Evolutionary conservation across 176 grass and related monocot species (phyloP).

Genomic region (Pontederia paniculata): DNA sequence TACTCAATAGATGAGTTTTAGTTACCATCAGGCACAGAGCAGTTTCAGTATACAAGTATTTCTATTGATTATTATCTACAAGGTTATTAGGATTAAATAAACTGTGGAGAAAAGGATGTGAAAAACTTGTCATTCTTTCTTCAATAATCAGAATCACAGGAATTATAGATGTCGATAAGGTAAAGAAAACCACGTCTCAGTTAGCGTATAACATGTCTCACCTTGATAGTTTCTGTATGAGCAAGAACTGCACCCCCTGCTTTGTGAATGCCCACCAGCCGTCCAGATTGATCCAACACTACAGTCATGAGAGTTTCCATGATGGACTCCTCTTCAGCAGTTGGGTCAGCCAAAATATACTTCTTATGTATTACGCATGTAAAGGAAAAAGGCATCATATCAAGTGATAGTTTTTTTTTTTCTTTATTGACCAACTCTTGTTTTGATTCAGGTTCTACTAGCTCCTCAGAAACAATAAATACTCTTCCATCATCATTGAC

Average conservation of each 20-base stretch:
- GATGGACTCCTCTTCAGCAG: conserved; percentile 76
- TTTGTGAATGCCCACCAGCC: conserved; percentile 63
- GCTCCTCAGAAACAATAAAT: conserved; percentile 46
- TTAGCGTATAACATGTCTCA: conserved; percentile 4
- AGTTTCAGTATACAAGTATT: no score
- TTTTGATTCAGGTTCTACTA: conserved; percentile 41
- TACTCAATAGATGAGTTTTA: no score
- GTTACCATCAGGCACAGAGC: no score
- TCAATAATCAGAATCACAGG: no score
- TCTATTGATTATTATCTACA: no score
- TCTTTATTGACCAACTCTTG: conserved; percentile 83
- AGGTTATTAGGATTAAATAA: no score
- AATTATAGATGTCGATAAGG: no score
- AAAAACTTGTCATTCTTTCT: no score
- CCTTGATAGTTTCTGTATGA: conserved; percentile 55
- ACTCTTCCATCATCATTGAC: conserved; percentile 85
- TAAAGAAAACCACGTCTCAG: no score
- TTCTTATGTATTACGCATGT: conserved; percentile 65
- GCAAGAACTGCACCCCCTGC: conserved; percentile 48
- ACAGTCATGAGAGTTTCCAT: conserved; percentile 70
- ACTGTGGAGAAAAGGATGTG: no score
- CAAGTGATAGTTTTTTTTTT: conserved; percentile 64
- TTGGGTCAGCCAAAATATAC: conserved; percentile 60
- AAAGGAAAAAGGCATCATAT: conserved; percentile 57
- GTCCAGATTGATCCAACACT: conserved; percentile 55